Conservation (phyloP, 495 filamentous ascomycete species). For the Trichoderma asperelloides region DNA sequence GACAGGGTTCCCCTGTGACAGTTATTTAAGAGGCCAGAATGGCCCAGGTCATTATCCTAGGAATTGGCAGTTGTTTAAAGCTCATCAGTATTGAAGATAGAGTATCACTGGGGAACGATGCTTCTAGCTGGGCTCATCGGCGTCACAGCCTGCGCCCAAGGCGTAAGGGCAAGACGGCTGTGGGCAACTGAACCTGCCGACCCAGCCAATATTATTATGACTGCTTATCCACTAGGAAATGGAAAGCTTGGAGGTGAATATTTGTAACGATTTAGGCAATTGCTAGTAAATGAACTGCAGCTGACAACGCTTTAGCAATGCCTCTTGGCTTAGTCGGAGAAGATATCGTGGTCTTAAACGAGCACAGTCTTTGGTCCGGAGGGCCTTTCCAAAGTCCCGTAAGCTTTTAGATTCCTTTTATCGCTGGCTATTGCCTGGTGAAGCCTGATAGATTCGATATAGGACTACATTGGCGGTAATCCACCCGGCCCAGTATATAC, state of each 20-base stretch:
- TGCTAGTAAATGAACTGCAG: neutral
- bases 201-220: conserved; percentile 16
- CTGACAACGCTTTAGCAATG: neutral
- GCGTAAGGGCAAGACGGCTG: neutral
- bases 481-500: neutral
- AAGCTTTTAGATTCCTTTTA: neutral
- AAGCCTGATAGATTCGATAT: neutral
- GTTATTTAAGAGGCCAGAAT: neutral
- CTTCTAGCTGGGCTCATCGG: neutral
- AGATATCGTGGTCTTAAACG: conserved; percentile 20
- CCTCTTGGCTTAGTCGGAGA: neutral
- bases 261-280: no score
- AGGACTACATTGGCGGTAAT: conserved; percentile 35
- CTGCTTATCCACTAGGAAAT: conserved; percentile 31
- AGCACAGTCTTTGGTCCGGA: conserved; percentile 37
- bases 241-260: conserved; percentile 25
- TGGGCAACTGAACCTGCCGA: neutral
- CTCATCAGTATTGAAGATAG: neutral
- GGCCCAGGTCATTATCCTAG: neutral
- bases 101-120: neutral
- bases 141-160: neutral
- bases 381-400: conserved; percentile 30
- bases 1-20: neutral
- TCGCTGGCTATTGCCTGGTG: neutral
- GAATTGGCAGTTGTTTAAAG: neutral